Base-by-base conservation (phyloP, 805 yeast genomes). In the Pichia ethanolica region DNA sequence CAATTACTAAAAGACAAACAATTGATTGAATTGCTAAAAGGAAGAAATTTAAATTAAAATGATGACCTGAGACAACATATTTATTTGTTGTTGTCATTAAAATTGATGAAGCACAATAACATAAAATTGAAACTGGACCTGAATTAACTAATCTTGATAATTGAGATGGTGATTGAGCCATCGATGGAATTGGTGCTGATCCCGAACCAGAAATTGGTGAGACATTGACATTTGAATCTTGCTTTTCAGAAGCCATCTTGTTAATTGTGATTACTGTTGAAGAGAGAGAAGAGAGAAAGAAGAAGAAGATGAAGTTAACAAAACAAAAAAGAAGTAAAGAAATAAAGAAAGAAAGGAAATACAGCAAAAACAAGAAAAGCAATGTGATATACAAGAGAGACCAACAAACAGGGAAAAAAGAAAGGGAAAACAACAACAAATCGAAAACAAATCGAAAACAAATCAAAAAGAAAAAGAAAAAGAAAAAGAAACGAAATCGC, bases 11-110 rank as follows among this genome's bases (percentile, higher is more conserved):
- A 53, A 86, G 76, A 74, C 98, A 91, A 52, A 91, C 96, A 48
- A 81, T 68, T 34, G 91, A 79, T 74, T 93, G 99, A 39, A 89
- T 82, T 39, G 95, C 95, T 66, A 93, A 74, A 63, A 91, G 75
- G 61, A 93, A 82, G 64, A 89, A 89, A 75, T 89, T 89, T 78
- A 93, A 79, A 66, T 83, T 77, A 66, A 86, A 81, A 32, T 76
- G 71, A 58, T 74, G 75, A 32, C 86, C 89, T 27, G 86, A 78
- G 51, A 93, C 85, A 52, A 93, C 98, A 65, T 83, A 91, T 72
- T 93, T 93, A 78, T 93, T 93, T 53, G 98, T 90, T 54, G 90
- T 89, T 33, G 99, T 93, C 99, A 93, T 93, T 66, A 93, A 72
- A 58, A 93, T 93, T 27, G 99, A 93, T 26, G 99, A 87, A 48